Percentiles rank a stretch among this genome's conserved stretches.
phyloP scores from a whole-genome alignment of 1,139 yeast genomes.

The Debaryomyces coudertii region DNA sequence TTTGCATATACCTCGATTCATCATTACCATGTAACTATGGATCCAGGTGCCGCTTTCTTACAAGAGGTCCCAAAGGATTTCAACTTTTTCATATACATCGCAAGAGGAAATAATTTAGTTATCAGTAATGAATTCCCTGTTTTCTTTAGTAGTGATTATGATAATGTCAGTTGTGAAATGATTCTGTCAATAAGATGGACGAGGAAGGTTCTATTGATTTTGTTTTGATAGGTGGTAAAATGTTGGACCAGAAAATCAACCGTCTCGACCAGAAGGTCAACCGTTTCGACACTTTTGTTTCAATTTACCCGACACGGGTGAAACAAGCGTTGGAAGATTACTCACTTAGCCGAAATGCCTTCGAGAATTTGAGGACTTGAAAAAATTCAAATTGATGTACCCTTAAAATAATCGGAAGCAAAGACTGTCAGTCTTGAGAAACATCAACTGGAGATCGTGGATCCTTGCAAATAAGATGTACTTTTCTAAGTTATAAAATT shows the following conservation, averaged over 20 bases:
- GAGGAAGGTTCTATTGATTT: conserved; percentile 51
- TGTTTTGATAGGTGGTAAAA: conserved; percentile 76
- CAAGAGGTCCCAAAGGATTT: conserved; percentile 67
- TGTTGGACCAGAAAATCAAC: conserved; percentile 72
- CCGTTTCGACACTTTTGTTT: conserved; percentile 91
- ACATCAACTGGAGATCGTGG: neutral
- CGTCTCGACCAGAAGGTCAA: conserved; percentile 87
- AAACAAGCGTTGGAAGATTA: conserved; percentile 72
- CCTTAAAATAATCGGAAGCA: neutral
- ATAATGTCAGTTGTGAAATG: conserved; percentile 53
- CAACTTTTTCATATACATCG: conserved; percentile 73
- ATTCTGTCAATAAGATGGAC: conserved; percentile 27
- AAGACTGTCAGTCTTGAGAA: neutral
- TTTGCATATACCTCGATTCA: conserved; percentile 85
- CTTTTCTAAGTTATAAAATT: too few relatives aligned
- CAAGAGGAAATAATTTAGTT: conserved; percentile 58
- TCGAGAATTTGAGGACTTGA: conserved; percentile 73
- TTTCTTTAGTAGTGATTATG: conserved; percentile 72
- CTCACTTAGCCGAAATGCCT: conserved; percentile 69
- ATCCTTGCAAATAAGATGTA: too few relatives aligned
- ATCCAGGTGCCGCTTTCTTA: conserved; percentile 67
- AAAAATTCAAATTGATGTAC: conserved; percentile 59
- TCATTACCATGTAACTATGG: conserved; percentile 67
- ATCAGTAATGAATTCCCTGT: conserved; percentile 46
- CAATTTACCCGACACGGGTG: conserved; percentile 62